Evolutionary conservation across 164 flowering plant species (phyloP).

Genomic region (Paratinospora sagittata): DNA sequence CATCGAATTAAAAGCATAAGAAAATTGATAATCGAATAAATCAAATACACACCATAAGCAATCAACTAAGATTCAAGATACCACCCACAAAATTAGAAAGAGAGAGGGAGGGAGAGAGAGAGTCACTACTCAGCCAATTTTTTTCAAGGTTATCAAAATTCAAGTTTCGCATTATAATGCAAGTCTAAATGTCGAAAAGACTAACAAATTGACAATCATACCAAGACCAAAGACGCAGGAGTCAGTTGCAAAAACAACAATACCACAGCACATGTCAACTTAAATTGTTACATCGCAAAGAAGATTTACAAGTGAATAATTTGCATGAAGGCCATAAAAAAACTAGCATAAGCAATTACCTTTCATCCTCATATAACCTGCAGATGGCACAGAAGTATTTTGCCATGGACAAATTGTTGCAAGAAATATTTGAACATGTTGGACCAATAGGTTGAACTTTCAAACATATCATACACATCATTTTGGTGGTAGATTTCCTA

Average conservation of each 20-base stretch:
- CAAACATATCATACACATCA: slow-evolving; percentile 97
- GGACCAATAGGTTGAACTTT: slow-evolving; percentile 65
- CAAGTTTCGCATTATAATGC: neutral
- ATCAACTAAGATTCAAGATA: neutral
- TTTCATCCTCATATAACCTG: slow-evolving; percentile 76
- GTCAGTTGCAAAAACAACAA: neutral
- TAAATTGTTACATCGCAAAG: too few relatives aligned
- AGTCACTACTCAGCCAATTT: neutral
- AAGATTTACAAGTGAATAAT: neutral
- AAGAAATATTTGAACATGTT: slow-evolving; percentile 49
- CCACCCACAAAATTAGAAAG: neutral
- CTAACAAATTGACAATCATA: neutral
- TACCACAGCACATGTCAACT: too few relatives aligned
- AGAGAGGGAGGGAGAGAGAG: neutral
- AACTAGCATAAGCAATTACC: slow-evolving; percentile 31
- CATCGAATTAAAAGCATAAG: too few relatives aligned
- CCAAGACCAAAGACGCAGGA: neutral
- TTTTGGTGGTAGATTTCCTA: slow-evolving; percentile 67
- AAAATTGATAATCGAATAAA: neutral
- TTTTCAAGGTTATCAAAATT: neutral
- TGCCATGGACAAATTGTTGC: slow-evolving; percentile 62
- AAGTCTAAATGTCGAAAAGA: neutral
- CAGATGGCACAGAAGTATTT: slow-evolving; percentile 81
- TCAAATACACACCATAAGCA: neutral
- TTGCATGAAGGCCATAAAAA: neutral